Percentiles rank a stretch among this genome's conserved stretches.
These are phyloP conservation scores for Fusarium musae DNA, from an alignment of 2,329 filamentous ascomycete genomes.

Conservation along the genomic window DNA sequence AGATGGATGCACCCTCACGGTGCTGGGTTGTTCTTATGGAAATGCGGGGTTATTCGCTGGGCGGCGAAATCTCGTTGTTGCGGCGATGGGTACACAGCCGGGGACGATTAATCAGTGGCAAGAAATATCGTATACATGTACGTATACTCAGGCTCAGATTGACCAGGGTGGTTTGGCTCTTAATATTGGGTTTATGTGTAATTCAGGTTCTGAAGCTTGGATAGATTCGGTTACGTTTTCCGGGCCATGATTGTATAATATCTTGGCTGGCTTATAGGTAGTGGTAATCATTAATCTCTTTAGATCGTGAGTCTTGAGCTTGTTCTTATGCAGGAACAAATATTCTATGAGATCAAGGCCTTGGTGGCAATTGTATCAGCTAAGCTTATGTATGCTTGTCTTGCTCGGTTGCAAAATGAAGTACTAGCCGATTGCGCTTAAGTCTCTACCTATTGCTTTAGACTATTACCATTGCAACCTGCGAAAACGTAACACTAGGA, in stretches of 20 bases:
- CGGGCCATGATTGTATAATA: fast-evolving
- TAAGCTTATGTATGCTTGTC: not conserved
- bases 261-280: not conserved
- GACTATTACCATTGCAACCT: not conserved
- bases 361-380: not conserved
- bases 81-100: not conserved
- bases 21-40: not conserved
- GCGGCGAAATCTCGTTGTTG: not conserved
- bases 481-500: not conserved
- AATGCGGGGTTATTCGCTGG: not conserved
- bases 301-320: too few relatives aligned
- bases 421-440: not conserved
- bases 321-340: too few relatives aligned
- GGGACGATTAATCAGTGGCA: not conserved
- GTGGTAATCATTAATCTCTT: not conserved
- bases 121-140: not conserved
- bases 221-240: not conserved
- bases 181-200: not conserved
- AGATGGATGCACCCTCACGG: not conserved
- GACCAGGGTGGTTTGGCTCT: not conserved
- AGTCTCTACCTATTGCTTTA: not conserved
- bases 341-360: not conserved
- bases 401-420: not conserved
- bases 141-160: not conserved
- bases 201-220: not conserved